Evolutionary conservation across 495 filamentous ascomycete genomes (phyloP), one percentile per base, ranked within the genome.

Genomic region (Choiromyces venosus): DNA sequence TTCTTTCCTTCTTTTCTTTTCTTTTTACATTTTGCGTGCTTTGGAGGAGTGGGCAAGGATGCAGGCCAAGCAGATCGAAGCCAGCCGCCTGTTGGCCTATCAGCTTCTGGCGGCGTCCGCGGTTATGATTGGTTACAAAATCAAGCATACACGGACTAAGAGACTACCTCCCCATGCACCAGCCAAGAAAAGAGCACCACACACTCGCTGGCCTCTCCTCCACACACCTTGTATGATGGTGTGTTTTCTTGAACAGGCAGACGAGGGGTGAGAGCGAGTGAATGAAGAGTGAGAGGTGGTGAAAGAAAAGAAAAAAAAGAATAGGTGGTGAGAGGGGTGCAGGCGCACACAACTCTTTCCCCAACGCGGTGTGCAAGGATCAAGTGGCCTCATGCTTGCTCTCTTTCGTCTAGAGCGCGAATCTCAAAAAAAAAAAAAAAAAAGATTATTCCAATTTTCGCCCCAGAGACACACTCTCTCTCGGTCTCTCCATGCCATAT

Each of bases 101-200:
- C 66, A 77, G 37, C 74, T 69, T 76, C 72, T 29, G 39, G n/a
- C 38, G 65, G 66, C n/a, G 12, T 29, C 68, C 69, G 74, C 71
- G 75, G 73, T 61, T 76, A 74, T 73, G 74, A 76, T 77, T 42
- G 69, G 76, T 72, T 70, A 71, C 73, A 76, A 76, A 77, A 66
- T 14, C 52, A 61, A 61, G 25, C 52, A 61, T 29, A 6, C 52
- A 61, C 52, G 52, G 25, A 18, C 25, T 16, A 12, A 33, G 52
- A 61, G 52, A 46, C 42, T 29, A 61, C 25, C 14, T 10, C 52
- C 52, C 52, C 52, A 61, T 29, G 25, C 52, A 61, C 52, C 12
- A 33, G 52, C 52, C 52, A 61, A 61, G 52, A 61, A 61, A 33
- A 61, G 52, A 33, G 25, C 52, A 61, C 12, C 52, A 61, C 52